Evolutionary conservation across 2,329 filamentous ascomycete genomes (phyloP).

Genomic region (Fusarium duplospermum): DNA sequence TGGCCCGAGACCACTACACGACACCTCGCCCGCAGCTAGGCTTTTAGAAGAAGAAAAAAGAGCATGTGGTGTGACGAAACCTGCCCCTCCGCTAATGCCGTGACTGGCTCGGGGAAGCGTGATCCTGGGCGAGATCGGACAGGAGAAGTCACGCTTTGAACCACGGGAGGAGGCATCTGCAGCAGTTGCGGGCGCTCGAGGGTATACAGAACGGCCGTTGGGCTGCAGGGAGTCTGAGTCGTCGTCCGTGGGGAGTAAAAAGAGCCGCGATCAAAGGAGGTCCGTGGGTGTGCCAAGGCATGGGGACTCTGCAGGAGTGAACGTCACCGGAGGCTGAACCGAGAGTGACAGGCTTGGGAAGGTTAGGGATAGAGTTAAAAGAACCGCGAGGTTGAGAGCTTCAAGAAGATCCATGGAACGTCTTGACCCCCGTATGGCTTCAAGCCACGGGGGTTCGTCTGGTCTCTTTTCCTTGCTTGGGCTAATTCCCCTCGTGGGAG

Average conservation of each 20-base stretch:
- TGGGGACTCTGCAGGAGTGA: background rate
- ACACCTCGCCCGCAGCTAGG: background rate
- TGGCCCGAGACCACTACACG: background rate
- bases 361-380: background rate
- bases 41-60: background rate
- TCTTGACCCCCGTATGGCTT: background rate
- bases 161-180: background rate
- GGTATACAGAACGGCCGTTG: conserved; percentile 1
- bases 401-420: background rate
- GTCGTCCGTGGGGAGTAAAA: background rate
- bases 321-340: background rate
- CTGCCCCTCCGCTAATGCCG: background rate
- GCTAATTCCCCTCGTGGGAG: background rate
- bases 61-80: background rate
- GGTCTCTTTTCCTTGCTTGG: background rate
- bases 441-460: background rate
- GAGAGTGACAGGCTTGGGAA: background rate
- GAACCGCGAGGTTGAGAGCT: background rate
- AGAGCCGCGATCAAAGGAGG: background rate
- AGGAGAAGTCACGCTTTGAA: background rate
- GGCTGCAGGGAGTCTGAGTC: background rate
- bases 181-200: conserved; percentile 4
- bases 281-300: background rate
- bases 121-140: background rate
- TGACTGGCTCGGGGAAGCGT: background rate